Conservation (phyloP, 208 protist genomes). For the Crithidia thermophila region DNA sequence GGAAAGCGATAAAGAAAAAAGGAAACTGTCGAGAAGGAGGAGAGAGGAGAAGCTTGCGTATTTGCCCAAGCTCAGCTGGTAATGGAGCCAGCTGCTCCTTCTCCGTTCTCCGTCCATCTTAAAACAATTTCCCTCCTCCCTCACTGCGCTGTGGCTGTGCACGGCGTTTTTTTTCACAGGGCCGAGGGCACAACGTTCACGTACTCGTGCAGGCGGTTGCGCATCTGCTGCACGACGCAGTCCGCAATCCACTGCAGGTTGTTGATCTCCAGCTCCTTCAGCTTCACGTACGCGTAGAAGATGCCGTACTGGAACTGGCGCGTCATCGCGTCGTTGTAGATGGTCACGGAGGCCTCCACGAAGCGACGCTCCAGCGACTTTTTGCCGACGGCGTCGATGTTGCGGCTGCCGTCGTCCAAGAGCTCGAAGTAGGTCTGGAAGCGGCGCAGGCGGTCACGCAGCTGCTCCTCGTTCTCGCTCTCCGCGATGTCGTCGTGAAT, state of each 20-base stretch:
- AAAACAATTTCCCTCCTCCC: not conserved
- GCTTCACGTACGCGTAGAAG: constrained; percentile 94
- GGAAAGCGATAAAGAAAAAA: constrained; percentile 10
- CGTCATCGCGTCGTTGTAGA: constrained; percentile 89
- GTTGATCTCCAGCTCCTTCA: constrained; percentile 93
- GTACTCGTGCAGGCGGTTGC: constrained; percentile 88
- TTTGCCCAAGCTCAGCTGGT: too few species aligned
- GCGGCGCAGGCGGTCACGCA: constrained; percentile 80
- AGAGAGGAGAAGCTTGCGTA: too few species aligned
- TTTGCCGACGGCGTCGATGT: constrained; percentile 52
- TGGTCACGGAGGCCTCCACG: constrained; percentile 77
- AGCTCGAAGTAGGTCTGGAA: constrained; percentile 82
- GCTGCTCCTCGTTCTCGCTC: constrained; percentile 76
- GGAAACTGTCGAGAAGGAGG: too few species aligned
- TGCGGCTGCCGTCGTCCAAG: constrained; percentile 70
- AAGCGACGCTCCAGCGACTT: constrained; percentile 89
- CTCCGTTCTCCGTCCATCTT: constrained; percentile 11
- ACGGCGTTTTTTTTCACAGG: constrained; percentile 6
- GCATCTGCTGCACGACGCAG: constrained; percentile 92
- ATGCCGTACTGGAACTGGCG: constrained; percentile 93
- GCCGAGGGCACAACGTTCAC: constrained; percentile 57
- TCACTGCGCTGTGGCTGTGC: too few species aligned
- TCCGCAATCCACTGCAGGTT: constrained; percentile 94
- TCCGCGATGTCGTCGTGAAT: constrained; percentile 89
- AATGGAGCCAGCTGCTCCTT: too few species aligned